Evolutionary conservation across 192 early-diverging fungal species (phyloP).

Genomic region (Mortierella alpina): DNA sequence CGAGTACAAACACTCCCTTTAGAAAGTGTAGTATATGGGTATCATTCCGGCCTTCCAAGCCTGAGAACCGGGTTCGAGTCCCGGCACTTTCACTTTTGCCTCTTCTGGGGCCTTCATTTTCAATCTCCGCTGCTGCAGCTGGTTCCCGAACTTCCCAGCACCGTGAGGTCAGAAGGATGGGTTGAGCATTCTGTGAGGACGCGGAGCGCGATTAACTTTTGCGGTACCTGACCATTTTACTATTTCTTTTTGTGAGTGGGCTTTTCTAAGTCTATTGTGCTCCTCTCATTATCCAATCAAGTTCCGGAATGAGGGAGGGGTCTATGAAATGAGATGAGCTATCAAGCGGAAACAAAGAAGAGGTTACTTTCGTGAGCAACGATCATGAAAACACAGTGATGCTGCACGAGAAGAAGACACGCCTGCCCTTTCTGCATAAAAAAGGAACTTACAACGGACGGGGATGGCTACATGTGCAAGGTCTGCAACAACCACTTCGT

Average conservation of each 20-base stretch:
- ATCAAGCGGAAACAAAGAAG: neutral
- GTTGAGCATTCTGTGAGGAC: too few species aligned
- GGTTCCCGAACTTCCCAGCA: too few species aligned
- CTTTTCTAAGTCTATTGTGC: neutral
- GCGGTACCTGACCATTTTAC: neutral
- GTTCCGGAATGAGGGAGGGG: too few species aligned
- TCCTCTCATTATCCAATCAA: too few species aligned
- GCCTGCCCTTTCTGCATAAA: neutral
- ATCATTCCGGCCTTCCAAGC: constrained; percentile 59
- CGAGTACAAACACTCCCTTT: constrained; percentile 41
- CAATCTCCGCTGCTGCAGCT: too few species aligned
- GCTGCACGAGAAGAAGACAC: neutral
- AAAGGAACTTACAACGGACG: constrained; percentile 65
- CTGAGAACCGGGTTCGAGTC: constrained; percentile 59
- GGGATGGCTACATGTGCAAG: constrained; percentile 81
- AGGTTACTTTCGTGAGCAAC: neutral
- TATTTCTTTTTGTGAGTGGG: neutral
- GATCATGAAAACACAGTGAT: too few species aligned
- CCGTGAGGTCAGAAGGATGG: too few species aligned
- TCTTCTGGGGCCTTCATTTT: neutral
- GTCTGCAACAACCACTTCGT: constrained; percentile 86
- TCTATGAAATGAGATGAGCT: constrained; percentile 4
- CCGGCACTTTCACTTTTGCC: constrained; percentile 47
- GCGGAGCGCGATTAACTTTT: too few species aligned
- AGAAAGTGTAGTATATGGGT: constrained; percentile 57